Evolutionary conservation across 2,329 filamentous ascomycete species (phyloP).

Genomic region (Calonectria montana): DNA sequence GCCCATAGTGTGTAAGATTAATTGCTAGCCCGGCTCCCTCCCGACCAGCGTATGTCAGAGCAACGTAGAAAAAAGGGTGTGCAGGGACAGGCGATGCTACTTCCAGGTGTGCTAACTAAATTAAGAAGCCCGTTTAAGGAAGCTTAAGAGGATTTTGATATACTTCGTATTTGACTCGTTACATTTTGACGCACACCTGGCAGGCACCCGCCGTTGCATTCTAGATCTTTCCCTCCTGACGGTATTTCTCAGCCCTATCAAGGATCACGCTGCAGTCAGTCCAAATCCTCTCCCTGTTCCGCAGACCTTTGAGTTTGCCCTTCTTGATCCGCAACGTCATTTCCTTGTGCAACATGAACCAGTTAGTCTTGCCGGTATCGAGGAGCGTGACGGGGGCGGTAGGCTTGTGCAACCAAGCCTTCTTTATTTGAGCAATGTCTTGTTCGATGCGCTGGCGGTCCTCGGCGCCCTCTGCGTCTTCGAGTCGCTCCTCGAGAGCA

Average conservation of each 20-base stretch:
- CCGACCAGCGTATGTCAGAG: neutral
- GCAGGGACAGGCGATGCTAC: neutral
- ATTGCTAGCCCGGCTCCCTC: constrained; percentile 9
- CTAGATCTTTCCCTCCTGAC: constrained; percentile 12
- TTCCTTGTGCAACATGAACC: constrained; percentile 5
- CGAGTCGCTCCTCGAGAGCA: neutral
- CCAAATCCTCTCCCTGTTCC: constrained; percentile 19
- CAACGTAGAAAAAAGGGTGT: neutral
- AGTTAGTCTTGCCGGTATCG: constrained; percentile 1
- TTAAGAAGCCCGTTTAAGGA: neutral
- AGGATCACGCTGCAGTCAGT: constrained; percentile 19
- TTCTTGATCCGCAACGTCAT: neutral
- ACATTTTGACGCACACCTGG: neutral
- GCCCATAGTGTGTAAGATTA: neutral
- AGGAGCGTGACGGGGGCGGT: neutral
- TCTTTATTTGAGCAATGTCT: neutral
- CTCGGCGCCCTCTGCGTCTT: too few species aligned
- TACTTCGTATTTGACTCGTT: neutral
- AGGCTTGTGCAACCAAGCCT: neutral
- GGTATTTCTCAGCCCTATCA: neutral
- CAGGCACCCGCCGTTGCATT: constrained; percentile 1
- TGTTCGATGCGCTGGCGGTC: neutral
- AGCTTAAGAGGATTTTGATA: neutral
- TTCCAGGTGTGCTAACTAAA: neutral
- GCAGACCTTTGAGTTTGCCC: constrained; percentile 8